phyloP scores from a whole-genome alignment of 495 filamentous ascomycete genomes.

The Trichocladium antarcticum region DNA sequence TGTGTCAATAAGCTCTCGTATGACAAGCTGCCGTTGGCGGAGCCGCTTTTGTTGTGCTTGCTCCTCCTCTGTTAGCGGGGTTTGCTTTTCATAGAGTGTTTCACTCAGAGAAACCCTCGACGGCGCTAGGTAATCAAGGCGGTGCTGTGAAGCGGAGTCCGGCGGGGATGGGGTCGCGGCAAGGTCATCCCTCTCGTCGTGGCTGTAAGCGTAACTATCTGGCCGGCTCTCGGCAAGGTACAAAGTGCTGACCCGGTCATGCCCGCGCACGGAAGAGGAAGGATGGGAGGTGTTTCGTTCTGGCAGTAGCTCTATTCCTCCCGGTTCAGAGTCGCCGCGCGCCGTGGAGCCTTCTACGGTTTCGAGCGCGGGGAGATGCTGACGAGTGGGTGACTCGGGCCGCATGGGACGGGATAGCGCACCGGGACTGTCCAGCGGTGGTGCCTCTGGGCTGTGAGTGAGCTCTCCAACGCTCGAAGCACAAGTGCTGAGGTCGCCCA shows the following conservation, averaged over 20 bases:
- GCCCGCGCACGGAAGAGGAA: conserved; percentile 11
- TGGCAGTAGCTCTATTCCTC: conserved; percentile 23
- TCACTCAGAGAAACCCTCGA: conserved; percentile 12
- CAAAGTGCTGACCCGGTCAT: conserved; percentile 21
- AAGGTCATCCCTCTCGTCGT: conserved; percentile 27
- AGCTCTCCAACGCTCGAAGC: conserved; percentile 16
- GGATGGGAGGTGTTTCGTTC: conserved; percentile 28
- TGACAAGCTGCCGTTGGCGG: conserved; percentile 58
- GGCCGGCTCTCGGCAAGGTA: conserved; percentile 35
- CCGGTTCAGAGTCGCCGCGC: conserved; percentile 9
- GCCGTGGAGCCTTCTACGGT: conserved; percentile 27
- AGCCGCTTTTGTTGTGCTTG: conserved; percentile 38
- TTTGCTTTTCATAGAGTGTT: conserved; percentile 11
- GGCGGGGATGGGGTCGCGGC: conserved; percentile 22
- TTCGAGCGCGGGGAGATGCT: conserved; percentile 31
- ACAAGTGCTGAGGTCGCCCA: conserved; percentile 13
- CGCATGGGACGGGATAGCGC: conserved; percentile 17
- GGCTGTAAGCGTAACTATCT: conserved; percentile 30
- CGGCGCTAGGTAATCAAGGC: conserved; percentile 26
- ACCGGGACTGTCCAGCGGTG: conserved; percentile 18
- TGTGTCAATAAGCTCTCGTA: conserved; percentile 86
- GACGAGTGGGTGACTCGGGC: conserved; percentile 12
- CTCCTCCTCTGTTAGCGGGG: conserved; percentile 17
- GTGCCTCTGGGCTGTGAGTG: conserved; percentile 17
- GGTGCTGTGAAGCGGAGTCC: conserved; percentile 26